Evolutionary conservation across 2,329 filamentous ascomycete species (phyloP).

Genomic region (Bisporella sp.): DNA sequence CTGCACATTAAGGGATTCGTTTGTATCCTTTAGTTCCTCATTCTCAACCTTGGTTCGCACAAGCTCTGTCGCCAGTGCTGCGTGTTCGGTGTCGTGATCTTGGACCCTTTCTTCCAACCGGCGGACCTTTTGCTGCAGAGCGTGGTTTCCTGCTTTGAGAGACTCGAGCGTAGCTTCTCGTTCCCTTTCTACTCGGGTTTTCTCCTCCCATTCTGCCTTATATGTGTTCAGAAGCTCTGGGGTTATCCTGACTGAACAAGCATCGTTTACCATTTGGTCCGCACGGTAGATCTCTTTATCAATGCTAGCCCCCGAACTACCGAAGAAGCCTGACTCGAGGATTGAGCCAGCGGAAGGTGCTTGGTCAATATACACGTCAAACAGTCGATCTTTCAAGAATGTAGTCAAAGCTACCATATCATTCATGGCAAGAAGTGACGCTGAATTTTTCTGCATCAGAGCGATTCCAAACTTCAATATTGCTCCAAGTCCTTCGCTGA

Average conservation of each 20-base stretch:
- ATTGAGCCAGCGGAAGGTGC: slow-evolving; percentile 88
- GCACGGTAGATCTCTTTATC: slow-evolving; percentile 96
- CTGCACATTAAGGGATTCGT: slow-evolving; percentile 79
- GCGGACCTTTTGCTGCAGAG: slow-evolving; percentile 69
- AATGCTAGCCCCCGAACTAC: slow-evolving; percentile 76
- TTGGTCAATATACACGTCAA: slow-evolving; percentile 95
- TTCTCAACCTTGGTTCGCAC: slow-evolving; percentile 92
- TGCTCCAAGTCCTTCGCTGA: slow-evolving; percentile 87
- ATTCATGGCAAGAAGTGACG: slow-evolving; percentile 70
- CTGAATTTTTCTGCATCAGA: slow-evolving; percentile 90
- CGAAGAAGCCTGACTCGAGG: slow-evolving; percentile 95
- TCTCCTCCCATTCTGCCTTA: slow-evolving; percentile 85
- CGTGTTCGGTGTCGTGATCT: slow-evolving; percentile 83
- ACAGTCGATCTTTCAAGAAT: slow-evolving; percentile 88
- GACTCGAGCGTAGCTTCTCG: slow-evolving; percentile 74
- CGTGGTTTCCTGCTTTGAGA: slow-evolving; percentile 59
- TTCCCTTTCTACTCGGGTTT: slow-evolving; percentile 73
- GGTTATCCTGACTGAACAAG: slow-evolving; percentile 79
- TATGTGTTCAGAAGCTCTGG: slow-evolving; percentile 77
- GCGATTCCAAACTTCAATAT: slow-evolving; percentile 93
- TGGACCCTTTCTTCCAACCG: slow-evolving; percentile 82
- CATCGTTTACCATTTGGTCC: slow-evolving; percentile 87
- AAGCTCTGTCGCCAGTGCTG: slow-evolving; percentile 82
- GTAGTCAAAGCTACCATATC: slow-evolving; percentile 87
- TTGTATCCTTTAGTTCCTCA: slow-evolving; percentile 79